phyloP scores from a whole-genome alignment of 495 filamentous ascomycete genomes.

The Tuber brumale region DNA sequence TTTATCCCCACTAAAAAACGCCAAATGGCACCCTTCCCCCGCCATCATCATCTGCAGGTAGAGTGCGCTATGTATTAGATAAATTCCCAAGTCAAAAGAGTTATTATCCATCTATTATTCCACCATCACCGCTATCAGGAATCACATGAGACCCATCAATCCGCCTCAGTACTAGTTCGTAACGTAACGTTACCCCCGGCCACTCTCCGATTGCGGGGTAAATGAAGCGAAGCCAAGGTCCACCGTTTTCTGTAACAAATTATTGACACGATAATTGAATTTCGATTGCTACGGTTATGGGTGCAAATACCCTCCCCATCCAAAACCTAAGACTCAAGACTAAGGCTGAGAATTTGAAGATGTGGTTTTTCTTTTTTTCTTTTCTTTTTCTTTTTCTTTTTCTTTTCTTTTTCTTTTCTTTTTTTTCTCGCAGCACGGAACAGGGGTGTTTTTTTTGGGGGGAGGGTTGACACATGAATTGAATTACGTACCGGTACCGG shows the following conservation, averaged over 20 bases:
- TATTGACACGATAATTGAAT: not conserved
- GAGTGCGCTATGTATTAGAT: not conserved
- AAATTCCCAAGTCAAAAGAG: not conserved
- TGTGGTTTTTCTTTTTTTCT: not conserved
- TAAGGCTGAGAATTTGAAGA: not conserved
- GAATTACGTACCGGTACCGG: not conserved
- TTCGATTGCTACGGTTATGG: not conserved
- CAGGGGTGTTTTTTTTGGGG: not conserved
- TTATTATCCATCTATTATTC: not conserved
- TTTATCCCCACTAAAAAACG: not conserved
- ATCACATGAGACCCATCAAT: not conserved
- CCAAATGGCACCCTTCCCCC: not conserved
- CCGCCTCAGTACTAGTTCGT: not conserved
- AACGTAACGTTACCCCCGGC: too few relatives aligned
- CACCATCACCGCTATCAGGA: not conserved
- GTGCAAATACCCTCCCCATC: not conserved
- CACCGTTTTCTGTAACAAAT: not conserved
- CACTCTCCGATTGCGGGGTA: not conserved
- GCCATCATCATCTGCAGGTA: not conserved
- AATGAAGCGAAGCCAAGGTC: not conserved
- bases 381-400: not conserved
- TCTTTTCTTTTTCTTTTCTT: too few relatives aligned
- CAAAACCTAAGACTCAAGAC: not conserved
- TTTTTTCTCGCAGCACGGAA: not conserved
- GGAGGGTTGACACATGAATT: not conserved